Percentiles rank a stretch among this genome's conserved stretches.
Evolutionary conservation across 2,329 filamentous ascomycete species (phyloP).

Genomic region (Macrophomina phaseolina): DNA sequence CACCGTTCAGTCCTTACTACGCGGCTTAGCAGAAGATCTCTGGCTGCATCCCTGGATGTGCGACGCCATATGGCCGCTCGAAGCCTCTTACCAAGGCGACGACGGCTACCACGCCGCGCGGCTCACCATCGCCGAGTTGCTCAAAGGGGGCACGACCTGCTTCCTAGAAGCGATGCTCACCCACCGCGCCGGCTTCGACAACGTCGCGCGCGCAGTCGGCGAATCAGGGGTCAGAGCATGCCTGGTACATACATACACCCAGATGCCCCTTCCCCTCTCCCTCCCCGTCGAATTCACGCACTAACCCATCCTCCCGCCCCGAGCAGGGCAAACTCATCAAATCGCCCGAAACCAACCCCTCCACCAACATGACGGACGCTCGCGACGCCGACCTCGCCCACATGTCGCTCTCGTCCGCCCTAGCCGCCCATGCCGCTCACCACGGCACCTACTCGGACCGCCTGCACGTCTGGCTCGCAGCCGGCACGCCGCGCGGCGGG

Average conservation of each 20-base stretch:
- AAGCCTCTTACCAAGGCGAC: constrained; percentile 42
- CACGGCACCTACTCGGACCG: constrained; percentile 47
- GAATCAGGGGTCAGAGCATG: constrained; percentile 44
- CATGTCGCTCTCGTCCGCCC: constrained; percentile 43
- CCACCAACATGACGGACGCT: constrained; percentile 43
- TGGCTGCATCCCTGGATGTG: constrained; percentile 38
- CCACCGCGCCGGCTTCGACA: constrained; percentile 38
- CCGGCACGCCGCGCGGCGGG: constrained; percentile 54
- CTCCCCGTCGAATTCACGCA: not conserved
- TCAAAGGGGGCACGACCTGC: constrained; percentile 47
- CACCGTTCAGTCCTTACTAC: constrained; percentile 43
- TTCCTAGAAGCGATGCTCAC: constrained; percentile 46
- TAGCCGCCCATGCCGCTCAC: constrained; percentile 39
- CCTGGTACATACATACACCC: constrained; percentile 22
- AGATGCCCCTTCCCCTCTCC: not conserved
- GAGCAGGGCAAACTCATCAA: constrained; percentile 46
- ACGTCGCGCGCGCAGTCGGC: constrained; percentile 38
- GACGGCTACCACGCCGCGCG: constrained; percentile 43
- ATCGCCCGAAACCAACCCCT: constrained; percentile 41
- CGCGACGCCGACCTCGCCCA: constrained; percentile 44
- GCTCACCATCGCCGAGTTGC: constrained; percentile 46
- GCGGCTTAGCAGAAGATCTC: constrained; percentile 39
- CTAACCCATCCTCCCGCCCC: not conserved
- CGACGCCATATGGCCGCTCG: constrained; percentile 45
- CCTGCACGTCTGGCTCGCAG: constrained; percentile 56